These are phyloP conservation scores for Fusarium falciforme DNA, from an alignment of 2,329 filamentous ascomycete genomes.

Conservation along the genomic window DNA sequence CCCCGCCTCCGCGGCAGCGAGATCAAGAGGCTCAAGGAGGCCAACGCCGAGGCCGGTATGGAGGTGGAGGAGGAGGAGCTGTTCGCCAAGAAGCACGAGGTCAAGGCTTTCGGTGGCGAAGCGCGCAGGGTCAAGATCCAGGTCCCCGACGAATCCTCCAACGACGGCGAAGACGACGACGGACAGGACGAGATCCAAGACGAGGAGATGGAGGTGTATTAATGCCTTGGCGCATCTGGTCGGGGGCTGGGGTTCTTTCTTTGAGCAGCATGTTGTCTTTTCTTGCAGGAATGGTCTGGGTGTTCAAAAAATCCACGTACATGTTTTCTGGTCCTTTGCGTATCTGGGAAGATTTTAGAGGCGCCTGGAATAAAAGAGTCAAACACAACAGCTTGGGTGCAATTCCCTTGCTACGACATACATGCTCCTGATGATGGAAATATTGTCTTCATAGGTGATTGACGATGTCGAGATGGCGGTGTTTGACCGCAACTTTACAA, in stretches of 20 bases:
- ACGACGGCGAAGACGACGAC: not conserved
- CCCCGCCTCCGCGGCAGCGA: constrained; percentile 76
- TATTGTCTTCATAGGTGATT: not conserved
- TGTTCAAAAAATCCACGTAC: not conserved
- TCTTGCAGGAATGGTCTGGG: not conserved
- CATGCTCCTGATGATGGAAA: not conserved
- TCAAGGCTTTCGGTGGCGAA: not conserved
- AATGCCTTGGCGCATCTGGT: not conserved
- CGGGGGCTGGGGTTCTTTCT: not conserved
- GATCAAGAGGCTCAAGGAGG: constrained; percentile 42
- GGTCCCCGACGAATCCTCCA: not conserved
- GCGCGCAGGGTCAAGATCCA: not conserved
- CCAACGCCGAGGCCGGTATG: not conserved
- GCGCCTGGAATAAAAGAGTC: not conserved
- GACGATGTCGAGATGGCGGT: not conserved
- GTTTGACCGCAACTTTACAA: not conserved
- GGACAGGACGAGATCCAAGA: not conserved
- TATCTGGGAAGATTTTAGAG: not conserved
- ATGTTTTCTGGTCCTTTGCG: not conserved
- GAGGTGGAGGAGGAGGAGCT: not conserved
- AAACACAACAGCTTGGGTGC: not conserved
- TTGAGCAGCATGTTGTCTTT: not conserved
- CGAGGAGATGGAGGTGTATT: not conserved
- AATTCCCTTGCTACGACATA: not conserved
- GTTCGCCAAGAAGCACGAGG: not conserved